Evolutionary conservation across 2,329 filamentous ascomycete species (phyloP).

Genomic region (Trichoderma koningiopsis): DNA sequence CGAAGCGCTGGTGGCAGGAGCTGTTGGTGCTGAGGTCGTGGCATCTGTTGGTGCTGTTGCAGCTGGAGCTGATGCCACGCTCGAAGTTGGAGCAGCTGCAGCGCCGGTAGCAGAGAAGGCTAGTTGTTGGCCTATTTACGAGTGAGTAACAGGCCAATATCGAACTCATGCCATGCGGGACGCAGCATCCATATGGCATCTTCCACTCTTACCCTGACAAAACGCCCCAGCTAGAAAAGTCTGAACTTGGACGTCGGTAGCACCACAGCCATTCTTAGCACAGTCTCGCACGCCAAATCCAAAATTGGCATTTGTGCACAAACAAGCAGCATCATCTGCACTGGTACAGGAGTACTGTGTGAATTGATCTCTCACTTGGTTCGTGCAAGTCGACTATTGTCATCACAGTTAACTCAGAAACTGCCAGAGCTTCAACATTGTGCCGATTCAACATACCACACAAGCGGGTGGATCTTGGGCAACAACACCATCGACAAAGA

Average conservation of each 20-base stretch:
- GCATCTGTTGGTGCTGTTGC: neutral
- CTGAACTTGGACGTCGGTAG: constrained; percentile 36
- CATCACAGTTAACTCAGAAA: constrained; percentile 21
- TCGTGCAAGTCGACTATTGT: constrained; percentile 31
- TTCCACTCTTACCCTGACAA: constrained; percentile 29
- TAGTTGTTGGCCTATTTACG: constrained; percentile 7
- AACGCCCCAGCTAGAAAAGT: constrained; percentile 32
- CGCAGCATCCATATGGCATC: neutral
- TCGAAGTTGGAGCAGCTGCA: constrained; percentile 9
- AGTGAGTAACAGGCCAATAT: neutral
- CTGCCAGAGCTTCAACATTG: neutral
- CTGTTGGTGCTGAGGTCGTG: constrained; percentile 1
- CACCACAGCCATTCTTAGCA: constrained; percentile 35
- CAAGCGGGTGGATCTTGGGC: constrained; percentile 34
- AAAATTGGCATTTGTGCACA: constrained; percentile 40
- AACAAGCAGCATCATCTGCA: constrained; percentile 41
- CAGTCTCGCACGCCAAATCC: constrained; percentile 42
- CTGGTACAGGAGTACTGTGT: constrained; percentile 33
- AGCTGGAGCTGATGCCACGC: neutral
- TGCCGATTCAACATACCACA: constrained; percentile 36
- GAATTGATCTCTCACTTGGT: constrained; percentile 30
- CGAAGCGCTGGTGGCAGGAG: neutral
- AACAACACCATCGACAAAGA: constrained; percentile 33
- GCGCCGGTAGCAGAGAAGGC: constrained; percentile 14
- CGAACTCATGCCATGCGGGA: neutral